phyloP scores from a whole-genome alignment of 2,329 filamentous ascomycete genomes.

The Cryphonectria radicalis region DNA sequence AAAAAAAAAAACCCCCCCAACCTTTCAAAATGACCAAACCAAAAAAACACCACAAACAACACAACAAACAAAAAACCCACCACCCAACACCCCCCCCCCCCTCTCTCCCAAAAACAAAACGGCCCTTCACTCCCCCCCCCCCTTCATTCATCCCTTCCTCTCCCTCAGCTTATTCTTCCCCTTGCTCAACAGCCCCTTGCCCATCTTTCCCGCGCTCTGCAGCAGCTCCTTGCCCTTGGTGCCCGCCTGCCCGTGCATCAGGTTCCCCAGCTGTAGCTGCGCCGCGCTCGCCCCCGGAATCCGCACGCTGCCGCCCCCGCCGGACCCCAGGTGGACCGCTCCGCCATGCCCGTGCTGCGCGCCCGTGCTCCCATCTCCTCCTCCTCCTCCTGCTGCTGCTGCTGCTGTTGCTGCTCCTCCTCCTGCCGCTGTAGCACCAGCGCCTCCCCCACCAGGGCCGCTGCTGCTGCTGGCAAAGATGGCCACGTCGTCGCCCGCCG shows the following conservation, averaged over 20 bases:
- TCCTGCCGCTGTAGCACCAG: neutral
- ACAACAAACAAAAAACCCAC: neutral
- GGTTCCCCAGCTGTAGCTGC: constrained; percentile 45
- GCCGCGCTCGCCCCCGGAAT: constrained; percentile 43
- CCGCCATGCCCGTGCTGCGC: neutral
- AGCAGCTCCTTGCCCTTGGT: constrained; percentile 88
- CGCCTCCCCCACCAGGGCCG: neutral
- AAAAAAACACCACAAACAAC: no score
- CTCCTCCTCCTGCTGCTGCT: neutral
- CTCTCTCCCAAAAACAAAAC: neutral
- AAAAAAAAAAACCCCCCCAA: no score
- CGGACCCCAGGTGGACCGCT: neutral
- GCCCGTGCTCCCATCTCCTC: neutral
- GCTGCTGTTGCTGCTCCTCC: neutral
- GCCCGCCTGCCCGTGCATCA: constrained; percentile 67
- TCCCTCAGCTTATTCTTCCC: constrained; percentile 81
- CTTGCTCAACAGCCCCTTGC: constrained; percentile 89
- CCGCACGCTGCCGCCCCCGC: constrained; percentile 30
- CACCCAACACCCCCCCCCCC: neutral
- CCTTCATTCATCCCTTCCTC: constrained; percentile 35
- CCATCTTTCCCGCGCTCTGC: constrained; percentile 83
- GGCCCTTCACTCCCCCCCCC: constrained; percentile 9
- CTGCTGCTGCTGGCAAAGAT: constrained; percentile 21
- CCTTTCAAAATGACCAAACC: no score
- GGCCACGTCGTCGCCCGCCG: constrained; percentile 24